A percentile compares a stretch with the other conserved stretches of the same genome.
These are phyloP conservation scores for Prunella vulgaris DNA, from an alignment of 257 asterid species.

Conservation along the genomic window DNA sequence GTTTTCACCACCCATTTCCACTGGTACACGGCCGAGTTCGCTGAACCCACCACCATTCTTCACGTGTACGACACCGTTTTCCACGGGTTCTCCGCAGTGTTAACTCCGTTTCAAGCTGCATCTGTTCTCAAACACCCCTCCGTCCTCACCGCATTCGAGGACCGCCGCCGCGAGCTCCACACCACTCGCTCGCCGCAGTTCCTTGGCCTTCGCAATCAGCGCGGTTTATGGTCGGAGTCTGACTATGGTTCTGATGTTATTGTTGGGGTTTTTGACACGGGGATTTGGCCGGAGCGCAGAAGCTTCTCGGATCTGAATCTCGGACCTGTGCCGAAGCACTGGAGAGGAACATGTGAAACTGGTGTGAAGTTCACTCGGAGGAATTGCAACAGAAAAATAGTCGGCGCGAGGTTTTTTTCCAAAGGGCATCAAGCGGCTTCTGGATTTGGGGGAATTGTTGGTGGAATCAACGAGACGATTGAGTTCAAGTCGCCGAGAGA, in stretches of 20 bases:
- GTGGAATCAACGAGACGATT: conserved; percentile 72
- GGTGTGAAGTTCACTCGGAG: conserved; percentile 46
- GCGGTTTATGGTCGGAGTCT: conserved; percentile 91
- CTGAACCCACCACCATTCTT: conserved; percentile 61
- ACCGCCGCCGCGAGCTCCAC: conserved; percentile 80
- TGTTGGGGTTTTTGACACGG: conserved; percentile 80
- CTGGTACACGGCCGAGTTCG: conserved; percentile 86
- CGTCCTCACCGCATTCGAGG: conserved; percentile 67
- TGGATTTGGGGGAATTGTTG: conserved; percentile 64
- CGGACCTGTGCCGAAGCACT: conserved; percentile 73
- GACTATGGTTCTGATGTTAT: conserved; percentile 93
- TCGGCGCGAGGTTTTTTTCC: conserved; percentile 82
- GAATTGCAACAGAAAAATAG: conserved; percentile 70
- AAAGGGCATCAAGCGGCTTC: conserved; percentile 80
- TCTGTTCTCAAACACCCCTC: conserved; percentile 61
- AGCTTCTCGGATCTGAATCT: conserved; percentile 87
- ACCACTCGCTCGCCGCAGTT: conserved; percentile 98
- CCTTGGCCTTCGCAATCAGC: conserved; percentile 78
- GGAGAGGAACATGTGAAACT: conserved; percentile 71
- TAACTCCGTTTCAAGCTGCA: conserved; percentile 62
- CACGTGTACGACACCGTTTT: conserved; percentile 85
- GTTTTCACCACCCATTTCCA: conserved; percentile 82
- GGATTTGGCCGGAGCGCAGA: conserved; percentile 95
- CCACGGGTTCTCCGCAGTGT: conserved; percentile 86
- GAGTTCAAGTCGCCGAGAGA: conserved; percentile 87